phyloP scores from a whole-genome alignment of 805 yeast species.

The Candida silvatica region DNA sequence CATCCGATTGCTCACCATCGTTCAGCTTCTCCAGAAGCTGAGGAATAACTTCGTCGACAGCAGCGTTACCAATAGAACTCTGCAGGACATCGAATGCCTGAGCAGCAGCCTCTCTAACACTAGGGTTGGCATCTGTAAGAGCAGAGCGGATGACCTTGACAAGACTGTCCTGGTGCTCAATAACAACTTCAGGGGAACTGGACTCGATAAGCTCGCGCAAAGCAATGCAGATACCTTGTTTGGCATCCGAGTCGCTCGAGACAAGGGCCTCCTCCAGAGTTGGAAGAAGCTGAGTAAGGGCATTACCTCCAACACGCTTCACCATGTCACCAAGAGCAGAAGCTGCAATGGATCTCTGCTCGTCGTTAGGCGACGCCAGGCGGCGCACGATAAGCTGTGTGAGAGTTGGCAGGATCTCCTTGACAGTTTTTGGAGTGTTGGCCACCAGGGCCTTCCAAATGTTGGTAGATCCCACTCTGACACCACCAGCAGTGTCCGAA shows the following conservation, averaged over 20 bases:
- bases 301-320: conserved; percentile 85
- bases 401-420: conserved; percentile 81
- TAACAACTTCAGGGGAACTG: conserved; percentile 50
- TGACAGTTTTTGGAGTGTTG: conserved; percentile 90
- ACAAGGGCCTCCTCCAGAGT: conserved; percentile 61
- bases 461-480: conserved; percentile 82
- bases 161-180: conserved; percentile 56
- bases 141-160: conserved; percentile 72
- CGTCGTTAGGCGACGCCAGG: conserved; percentile 74
- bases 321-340: conserved; percentile 91
- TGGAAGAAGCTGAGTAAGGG: conserved; percentile 78
- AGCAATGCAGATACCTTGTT: conserved; percentile 96
- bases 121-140: conserved; percentile 61
- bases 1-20: conserved; percentile 37
- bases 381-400: conserved; percentile 73
- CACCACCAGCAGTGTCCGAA: conserved; percentile 81
- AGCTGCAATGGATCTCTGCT: conserved; percentile 82
- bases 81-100: conserved; percentile 84
- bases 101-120: conserved; percentile 88
- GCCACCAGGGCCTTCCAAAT: conserved; percentile 96
- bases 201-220: conserved; percentile 77
- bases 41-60: conserved; percentile 86
- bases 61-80: conserved; percentile 70
- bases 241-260: conserved; percentile 67
- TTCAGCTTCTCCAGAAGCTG: conserved; percentile 66